Percentiles rank a stretch among this genome's conserved stretches.
Evolutionary conservation across 192 early-diverging fungal genomes (phyloP).

Genomic region (Fimicolochytrium jonesii): DNA sequence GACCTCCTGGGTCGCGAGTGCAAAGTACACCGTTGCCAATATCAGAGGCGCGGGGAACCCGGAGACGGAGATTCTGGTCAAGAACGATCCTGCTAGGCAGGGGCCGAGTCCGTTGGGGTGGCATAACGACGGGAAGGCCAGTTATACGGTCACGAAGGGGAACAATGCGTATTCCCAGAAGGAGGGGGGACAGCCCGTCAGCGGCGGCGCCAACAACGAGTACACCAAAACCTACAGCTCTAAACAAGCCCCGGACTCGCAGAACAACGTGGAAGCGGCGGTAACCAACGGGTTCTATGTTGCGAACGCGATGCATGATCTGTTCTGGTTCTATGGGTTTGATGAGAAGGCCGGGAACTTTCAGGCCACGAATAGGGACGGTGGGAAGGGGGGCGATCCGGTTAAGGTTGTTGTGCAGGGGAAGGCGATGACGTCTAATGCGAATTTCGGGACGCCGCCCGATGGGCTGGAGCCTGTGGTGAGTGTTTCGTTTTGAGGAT

Average conservation of each 20-base stretch:
- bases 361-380: constrained; percentile 26
- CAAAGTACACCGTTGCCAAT: constrained; percentile 16
- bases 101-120: constrained; percentile 42
- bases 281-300: constrained; percentile 25
- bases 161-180: constrained; percentile 27
- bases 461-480: constrained; percentile 46
- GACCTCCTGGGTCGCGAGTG: constrained; percentile 10
- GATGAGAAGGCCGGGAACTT: constrained; percentile 70
- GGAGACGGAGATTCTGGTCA: too few species aligned
- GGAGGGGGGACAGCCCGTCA: neutral
- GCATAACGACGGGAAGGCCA: constrained; percentile 30
- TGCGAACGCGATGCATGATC: constrained; percentile 47
- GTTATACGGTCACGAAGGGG: constrained; percentile 35
- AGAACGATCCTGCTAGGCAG: constrained; percentile 3
- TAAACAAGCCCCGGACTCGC: neutral
- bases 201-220: neutral
- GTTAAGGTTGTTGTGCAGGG: constrained; percentile 44
- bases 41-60: constrained; percentile 7
- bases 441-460: constrained; percentile 57
- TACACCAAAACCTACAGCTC: constrained; percentile 18
- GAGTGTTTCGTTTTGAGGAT: too few species aligned
- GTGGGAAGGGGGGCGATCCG: constrained; percentile 21
- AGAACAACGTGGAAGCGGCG: constrained; percentile 19
- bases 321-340: constrained; percentile 58
- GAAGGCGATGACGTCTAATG: constrained; percentile 42